These are phyloP conservation scores for Vigna angularis DNA, from an alignment of 306 rosid species.

Conservation along the genomic window DNA sequence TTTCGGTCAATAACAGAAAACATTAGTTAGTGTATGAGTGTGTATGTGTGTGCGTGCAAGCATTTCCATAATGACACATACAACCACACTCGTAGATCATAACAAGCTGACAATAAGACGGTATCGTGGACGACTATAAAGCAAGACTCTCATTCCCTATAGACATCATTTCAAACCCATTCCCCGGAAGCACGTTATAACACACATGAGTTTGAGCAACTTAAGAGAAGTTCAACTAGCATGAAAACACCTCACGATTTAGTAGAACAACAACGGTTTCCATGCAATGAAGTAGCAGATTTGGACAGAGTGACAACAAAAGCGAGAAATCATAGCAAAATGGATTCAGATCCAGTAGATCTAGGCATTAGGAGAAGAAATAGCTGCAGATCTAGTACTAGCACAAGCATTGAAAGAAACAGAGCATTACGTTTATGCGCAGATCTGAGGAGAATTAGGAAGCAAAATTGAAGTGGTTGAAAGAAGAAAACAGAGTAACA, in stretches of 20 bases:
- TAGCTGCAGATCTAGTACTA: conserved; percentile 47
- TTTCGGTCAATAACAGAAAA: neutral
- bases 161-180: neutral
- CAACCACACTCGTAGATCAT: neutral
- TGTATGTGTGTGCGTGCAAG: neutral
- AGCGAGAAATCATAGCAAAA: neutral
- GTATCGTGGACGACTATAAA: neutral
- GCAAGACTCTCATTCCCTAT: neutral
- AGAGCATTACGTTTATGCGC: neutral
- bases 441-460: conserved; percentile 32
- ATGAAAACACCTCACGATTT: conserved; percentile 1
- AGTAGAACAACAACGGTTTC: neutral
- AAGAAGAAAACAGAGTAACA: neutral
- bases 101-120: neutral
- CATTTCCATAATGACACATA: neutral
- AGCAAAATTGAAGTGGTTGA: neutral
- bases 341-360: conserved; percentile 58
- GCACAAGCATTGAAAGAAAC: neutral
- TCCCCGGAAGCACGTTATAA: neutral
- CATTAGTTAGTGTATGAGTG: neutral
- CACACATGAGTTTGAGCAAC: neutral
- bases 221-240: neutral
- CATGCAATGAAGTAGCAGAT: neutral
- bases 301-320: neutral
- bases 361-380: conserved; percentile 1